Evolutionary conservation across 768 basidiomycete species (phyloP).

Genomic region (Agaricus subrufescens): DNA sequence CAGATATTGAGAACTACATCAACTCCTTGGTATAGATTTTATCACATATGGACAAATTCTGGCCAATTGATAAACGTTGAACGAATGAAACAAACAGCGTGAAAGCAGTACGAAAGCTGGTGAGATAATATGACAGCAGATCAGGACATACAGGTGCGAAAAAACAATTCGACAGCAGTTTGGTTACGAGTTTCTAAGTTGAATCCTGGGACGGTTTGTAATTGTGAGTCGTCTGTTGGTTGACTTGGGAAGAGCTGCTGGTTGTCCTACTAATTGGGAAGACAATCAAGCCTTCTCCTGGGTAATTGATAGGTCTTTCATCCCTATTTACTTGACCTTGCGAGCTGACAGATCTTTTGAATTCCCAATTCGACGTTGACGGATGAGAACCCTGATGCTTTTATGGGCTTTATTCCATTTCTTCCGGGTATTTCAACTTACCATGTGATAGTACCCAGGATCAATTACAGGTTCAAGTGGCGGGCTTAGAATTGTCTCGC

Average conservation of each 20-base stretch:
- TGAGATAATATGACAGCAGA: not conserved
- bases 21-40: slow-evolving; percentile 24
- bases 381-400: slow-evolving; percentile 4
- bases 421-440: not conserved
- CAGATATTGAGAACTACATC: slow-evolving; percentile 32
- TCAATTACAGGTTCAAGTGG: not conserved
- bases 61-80: not conserved
- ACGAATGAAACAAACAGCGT: not conserved
- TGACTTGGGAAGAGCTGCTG: not conserved
- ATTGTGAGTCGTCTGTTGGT: not conserved
- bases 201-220: not conserved
- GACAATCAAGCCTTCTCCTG: slow-evolving; percentile 9
- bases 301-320: slow-evolving; percentile 9
- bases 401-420: not conserved
- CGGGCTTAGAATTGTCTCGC: slow-evolving; percentile 5
- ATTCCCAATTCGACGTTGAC: slow-evolving; percentile 10
- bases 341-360: slow-evolving; percentile 15
- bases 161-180: not conserved
- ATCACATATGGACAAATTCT: not conserved
- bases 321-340: slow-evolving; percentile 1
- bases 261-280: not conserved
- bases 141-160: not conserved
- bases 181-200: not conserved
- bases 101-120: slow-evolving; percentile 2
- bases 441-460: not conserved